Evolutionary conservation across 2,329 filamentous ascomycete genomes (phyloP).

Genomic region (Alternaria consortialis): DNA sequence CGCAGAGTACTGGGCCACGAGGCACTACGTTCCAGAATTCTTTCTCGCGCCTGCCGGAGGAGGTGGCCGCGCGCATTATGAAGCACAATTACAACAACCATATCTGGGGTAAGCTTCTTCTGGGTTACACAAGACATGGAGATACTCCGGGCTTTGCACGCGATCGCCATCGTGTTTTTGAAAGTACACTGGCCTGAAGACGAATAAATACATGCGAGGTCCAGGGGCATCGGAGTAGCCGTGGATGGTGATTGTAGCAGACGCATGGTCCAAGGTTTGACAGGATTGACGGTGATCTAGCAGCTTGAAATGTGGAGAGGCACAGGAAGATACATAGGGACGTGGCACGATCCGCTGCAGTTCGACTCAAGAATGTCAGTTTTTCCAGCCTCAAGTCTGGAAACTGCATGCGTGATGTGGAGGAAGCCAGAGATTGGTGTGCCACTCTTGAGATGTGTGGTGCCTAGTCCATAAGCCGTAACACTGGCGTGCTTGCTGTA

Average conservation of each 20-base stretch:
- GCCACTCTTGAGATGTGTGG: neutral
- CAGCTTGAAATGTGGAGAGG: neutral
- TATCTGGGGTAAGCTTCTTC: neutral
- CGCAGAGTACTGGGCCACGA: neutral
- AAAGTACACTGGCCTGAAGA: neutral
- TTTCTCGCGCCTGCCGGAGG: neutral
- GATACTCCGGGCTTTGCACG: too few species aligned
- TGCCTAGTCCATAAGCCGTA: too few species aligned
- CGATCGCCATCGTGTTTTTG: neutral
- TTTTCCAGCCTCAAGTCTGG: neutral
- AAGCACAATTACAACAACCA: neutral
- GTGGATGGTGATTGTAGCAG: neutral
- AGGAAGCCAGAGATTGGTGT: neutral
- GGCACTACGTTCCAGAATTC: neutral
- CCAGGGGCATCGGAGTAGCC: neutral
- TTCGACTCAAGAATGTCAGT: neutral
- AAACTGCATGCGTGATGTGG: neutral
- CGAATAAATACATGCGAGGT: neutral
- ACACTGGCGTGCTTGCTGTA: neutral
- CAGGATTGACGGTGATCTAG: neutral
- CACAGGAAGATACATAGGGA: neutral
- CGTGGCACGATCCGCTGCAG: neutral
- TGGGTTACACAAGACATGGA: neutral
- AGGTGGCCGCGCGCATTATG: neutral
- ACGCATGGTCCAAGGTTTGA: neutral